phyloP scores from a whole-genome alignment of 805 yeast species.

The Candida sphagnicola region DNA sequence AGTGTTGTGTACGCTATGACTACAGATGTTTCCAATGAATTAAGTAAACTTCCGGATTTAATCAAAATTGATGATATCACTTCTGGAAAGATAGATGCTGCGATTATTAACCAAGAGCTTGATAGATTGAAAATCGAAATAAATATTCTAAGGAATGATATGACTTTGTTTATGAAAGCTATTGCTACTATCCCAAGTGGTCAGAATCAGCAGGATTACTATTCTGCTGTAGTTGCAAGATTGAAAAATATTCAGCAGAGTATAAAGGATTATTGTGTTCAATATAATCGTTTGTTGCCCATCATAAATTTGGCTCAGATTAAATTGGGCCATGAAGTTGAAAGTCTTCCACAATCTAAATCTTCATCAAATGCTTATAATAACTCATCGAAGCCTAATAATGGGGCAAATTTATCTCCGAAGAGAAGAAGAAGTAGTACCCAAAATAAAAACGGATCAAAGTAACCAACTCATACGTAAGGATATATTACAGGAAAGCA shows the following conservation, averaged over 20 bases:
- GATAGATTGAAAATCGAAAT: slow-evolving; percentile 41
- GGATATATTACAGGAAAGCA: too few relatives aligned
- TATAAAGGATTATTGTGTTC: slow-evolving; percentile 39
- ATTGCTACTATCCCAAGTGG: slow-evolving; percentile 29
- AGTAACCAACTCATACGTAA: too few relatives aligned
- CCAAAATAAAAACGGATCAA: background rate
- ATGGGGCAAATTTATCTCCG: slow-evolving; percentile 5
- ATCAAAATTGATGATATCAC: slow-evolving; percentile 42
- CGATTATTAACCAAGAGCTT: slow-evolving; percentile 40
- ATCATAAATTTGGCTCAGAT: slow-evolving; percentile 48
- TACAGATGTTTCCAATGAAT: background rate
- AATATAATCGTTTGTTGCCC: slow-evolving; percentile 46
- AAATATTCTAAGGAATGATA: slow-evolving; percentile 37
- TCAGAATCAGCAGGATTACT: slow-evolving; percentile 34
- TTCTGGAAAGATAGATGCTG: slow-evolving; percentile 37
- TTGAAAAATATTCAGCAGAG: slow-evolving; percentile 35
- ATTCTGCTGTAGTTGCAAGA: slow-evolving; percentile 30
- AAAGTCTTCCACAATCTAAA: slow-evolving; percentile 26
- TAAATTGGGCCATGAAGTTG: slow-evolving; percentile 48
- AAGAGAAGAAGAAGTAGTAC: slow-evolving; percentile 3
- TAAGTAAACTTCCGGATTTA: slow-evolving; percentile 23
- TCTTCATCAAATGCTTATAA: background rate
- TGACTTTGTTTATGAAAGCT: slow-evolving; percentile 34
- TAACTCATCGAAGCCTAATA: slow-evolving; percentile 5
- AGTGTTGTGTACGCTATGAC: background rate